Base-by-base conservation (phyloP, 2,329 filamentous ascomycete genomes). In the Periconia sp. region DNA sequence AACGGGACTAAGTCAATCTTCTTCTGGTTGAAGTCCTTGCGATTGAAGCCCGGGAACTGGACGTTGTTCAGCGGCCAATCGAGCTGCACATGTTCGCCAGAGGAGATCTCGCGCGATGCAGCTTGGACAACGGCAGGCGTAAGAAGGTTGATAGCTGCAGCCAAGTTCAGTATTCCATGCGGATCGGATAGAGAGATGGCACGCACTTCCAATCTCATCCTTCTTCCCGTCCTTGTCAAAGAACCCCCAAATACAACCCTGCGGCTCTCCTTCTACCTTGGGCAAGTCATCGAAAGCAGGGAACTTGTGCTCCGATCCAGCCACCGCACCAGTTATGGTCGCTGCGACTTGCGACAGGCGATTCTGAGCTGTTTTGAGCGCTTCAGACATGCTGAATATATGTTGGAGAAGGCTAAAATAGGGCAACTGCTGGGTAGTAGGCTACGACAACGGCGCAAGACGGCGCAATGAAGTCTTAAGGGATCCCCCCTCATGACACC, bases 31-130 rank as follows among this genome's bases (percentile, higher is more conserved):
- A 75, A 77, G 7, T 76, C 73, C 23, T 76, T 73, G 2, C 81
- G 73, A 30, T 75, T 74, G 50, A 82, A 77, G 46, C 78, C 77
- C 1, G 80, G 77, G 50, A 77, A 73, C 43, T 83, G 78, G 3
- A 82, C 65, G 53, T 83, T 82, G 15, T 73, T 23, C 46, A 83
- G 58, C 17, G 79, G 76, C 80, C 80, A 83, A 18, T 74, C 74
- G 26, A 84, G 69, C 8, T 76, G 76, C 17, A 82, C 73, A 22
- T 78, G 71, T 15, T 69, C 68, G 10, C 81, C 81, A 0, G 74
- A 77, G 26, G 68, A 71, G 52, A 83, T 82, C 52, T 80, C 75
- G 4, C 69, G 66, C 4, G 70, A 66, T 2, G 80, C 79, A 0
- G 77, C 72, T 16, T 69, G 67, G 3, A 83, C 77, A 1, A 78